These are phyloP conservation scores for Salmacisia buchloeana DNA, from an alignment of 1,284 basidiomycete species.

Conservation along the genomic window DNA sequence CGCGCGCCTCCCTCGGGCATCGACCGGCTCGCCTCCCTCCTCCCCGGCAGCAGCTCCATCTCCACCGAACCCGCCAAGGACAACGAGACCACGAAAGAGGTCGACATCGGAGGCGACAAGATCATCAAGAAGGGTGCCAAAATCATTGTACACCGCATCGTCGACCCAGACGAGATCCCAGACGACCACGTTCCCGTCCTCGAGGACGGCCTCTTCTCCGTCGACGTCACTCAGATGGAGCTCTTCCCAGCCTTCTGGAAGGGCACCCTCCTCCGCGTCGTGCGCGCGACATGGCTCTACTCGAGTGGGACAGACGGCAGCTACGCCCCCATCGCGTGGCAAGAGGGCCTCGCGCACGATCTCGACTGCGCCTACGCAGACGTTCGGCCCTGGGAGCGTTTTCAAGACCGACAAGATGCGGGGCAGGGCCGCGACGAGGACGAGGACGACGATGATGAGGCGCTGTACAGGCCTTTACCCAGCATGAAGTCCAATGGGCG, in stretches of 20 bases:
- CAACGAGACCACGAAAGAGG: too few relatives aligned
- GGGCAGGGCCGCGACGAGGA: slow-evolving; percentile 27
- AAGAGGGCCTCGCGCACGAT: slow-evolving; percentile 41
- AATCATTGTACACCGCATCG: slow-evolving; percentile 27
- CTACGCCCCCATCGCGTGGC: slow-evolving; percentile 39
- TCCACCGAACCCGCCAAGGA: too few relatives aligned
- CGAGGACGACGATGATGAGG: slow-evolving; percentile 15
- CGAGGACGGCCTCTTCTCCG: slow-evolving; percentile 47
- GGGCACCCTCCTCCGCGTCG: slow-evolving; percentile 46
- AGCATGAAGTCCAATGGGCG: slow-evolving; percentile 42
- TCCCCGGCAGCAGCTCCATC: not conserved
- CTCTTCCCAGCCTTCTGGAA: slow-evolving; percentile 52
- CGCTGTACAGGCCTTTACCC: slow-evolving; percentile 23
- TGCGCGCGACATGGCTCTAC: slow-evolving; percentile 52
- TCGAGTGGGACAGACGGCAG: slow-evolving; percentile 33
- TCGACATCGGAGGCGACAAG: not conserved
- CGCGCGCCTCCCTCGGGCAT: slow-evolving; percentile 27
- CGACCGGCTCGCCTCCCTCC: slow-evolving; percentile 21
- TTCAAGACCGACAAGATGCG: slow-evolving; percentile 17
- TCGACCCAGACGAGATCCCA: slow-evolving; percentile 27
- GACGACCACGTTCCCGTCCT: slow-evolving; percentile 39
- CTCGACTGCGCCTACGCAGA: slow-evolving; percentile 49
- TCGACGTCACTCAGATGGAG: slow-evolving; percentile 40
- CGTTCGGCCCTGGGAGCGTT: slow-evolving; percentile 47
- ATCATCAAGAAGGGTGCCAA: slow-evolving; percentile 11